Evolutionary conservation across 225 moss, liverwort and hornwort species (phyloP).

Genomic region (Sphagnum tenellum): DNA sequence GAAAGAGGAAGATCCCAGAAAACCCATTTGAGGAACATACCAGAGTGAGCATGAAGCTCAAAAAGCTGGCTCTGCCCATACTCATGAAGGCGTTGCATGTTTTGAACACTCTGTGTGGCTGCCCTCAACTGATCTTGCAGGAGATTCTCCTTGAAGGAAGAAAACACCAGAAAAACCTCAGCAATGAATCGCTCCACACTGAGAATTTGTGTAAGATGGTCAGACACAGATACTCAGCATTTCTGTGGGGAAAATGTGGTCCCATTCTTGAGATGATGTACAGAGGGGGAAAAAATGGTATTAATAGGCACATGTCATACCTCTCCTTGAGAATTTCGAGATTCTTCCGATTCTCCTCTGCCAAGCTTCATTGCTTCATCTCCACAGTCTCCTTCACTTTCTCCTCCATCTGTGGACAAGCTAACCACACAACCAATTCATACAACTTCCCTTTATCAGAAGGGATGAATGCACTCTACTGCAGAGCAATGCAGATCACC

Average conservation of each 20-base stretch:
- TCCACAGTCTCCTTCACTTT: conserved; percentile 97
- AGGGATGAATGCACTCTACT: too few species aligned
- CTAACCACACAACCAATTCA: too few species aligned
- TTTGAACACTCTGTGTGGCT: conserved; percentile 88
- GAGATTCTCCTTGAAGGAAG: conserved; percentile 53
- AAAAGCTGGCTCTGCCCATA: conserved; percentile 95
- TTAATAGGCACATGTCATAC: conserved; percentile 11
- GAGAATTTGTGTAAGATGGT: too few species aligned
- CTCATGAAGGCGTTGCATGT: conserved; percentile 92
- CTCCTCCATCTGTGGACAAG: conserved; percentile 78
- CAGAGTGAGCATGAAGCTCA: conserved; percentile 86
- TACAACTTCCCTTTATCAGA: too few species aligned
- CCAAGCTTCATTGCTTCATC: conserved; percentile 83
- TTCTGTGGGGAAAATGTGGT: too few species aligned
- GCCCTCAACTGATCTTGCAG: conserved; percentile 84
- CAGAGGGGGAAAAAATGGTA: too few species aligned
- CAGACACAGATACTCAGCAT: too few species aligned
- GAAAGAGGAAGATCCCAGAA: too few species aligned
- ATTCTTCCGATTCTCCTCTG: conserved; percentile 82
- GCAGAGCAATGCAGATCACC: too few species aligned
- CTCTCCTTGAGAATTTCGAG: conserved; percentile 76
- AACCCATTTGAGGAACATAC: conserved; percentile 15
- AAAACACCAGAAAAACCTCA: background rate
- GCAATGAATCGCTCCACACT: too few species aligned
- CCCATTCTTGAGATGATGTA: too few species aligned